Percentiles rank a stretch among this genome's conserved stretches.
phyloP scores from a whole-genome alignment of 2,329 filamentous ascomycete genomes.

The Aquanectria penicillioides region DNA sequence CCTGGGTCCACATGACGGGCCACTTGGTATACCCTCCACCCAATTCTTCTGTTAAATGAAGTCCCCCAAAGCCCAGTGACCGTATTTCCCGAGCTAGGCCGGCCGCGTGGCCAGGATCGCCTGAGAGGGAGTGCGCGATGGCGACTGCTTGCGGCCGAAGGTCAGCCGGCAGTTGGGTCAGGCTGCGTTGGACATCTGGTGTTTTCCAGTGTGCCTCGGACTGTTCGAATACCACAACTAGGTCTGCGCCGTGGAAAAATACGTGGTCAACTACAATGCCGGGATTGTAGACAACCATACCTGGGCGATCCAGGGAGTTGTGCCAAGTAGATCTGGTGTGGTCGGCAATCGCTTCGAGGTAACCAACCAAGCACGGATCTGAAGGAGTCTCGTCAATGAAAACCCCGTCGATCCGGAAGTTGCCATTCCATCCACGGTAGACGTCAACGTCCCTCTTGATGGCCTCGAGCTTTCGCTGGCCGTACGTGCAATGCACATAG shows the following conservation, averaged over 20 bases:
- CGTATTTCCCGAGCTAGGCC: slow-evolving; percentile 14
- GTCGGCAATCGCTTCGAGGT: slow-evolving; percentile 17
- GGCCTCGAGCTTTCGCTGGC: slow-evolving; percentile 3
- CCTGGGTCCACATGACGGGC: slow-evolving; percentile 20
- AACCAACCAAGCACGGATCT: background rate
- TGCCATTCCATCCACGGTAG: slow-evolving; percentile 26
- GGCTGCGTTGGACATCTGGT: background rate
- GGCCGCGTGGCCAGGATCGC: slow-evolving; percentile 5
- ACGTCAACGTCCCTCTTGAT: slow-evolving; percentile 18
- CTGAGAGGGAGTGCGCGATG: slow-evolving; percentile 26
- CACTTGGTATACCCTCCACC: slow-evolving; percentile 29
- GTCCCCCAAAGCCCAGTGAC: slow-evolving; percentile 16
- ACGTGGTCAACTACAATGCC: slow-evolving; percentile 20
- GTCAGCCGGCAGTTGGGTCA: background rate
- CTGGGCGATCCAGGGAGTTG: background rate
- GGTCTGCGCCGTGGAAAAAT: slow-evolving; percentile 22
- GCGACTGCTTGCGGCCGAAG: slow-evolving; percentile 18
- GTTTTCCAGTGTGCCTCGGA: slow-evolving; percentile 20
- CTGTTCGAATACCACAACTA: slow-evolving; percentile 27
- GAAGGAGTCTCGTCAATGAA: slow-evolving; percentile 32
- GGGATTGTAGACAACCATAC: slow-evolving; percentile 21
- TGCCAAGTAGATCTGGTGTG: slow-evolving; percentile 25
- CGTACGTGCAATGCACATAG: slow-evolving; percentile 33
- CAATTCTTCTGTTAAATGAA: slow-evolving; percentile 28
- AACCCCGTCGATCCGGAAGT: slow-evolving; percentile 26